These are phyloP conservation scores for Fraxinus anomala DNA, from an alignment of 257 asterid genomes.

Conservation along the genomic window DNA sequence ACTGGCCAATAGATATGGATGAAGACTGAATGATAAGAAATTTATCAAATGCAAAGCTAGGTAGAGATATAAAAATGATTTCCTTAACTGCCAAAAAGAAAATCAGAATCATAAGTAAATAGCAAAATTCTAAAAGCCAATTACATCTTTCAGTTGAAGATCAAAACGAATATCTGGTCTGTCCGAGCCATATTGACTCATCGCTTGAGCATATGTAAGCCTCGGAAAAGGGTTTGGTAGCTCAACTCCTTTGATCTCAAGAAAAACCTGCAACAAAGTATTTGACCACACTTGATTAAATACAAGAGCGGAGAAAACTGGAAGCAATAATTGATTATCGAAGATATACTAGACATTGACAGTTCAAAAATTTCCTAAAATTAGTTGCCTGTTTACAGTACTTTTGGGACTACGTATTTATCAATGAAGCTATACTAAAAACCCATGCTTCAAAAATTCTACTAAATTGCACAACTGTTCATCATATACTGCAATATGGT, in stretches of 20 bases:
- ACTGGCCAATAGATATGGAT: neutral
- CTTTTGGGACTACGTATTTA: neutral
- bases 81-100: conserved; percentile 12
- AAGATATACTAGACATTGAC: neutral
- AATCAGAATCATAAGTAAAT: conserved; percentile 16
- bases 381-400: neutral
- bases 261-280: conserved; percentile 64
- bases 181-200: conserved; percentile 89
- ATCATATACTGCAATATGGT: neutral
- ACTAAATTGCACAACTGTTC: neutral
- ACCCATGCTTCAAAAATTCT: neutral
- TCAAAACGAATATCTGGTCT: conserved; percentile 87
- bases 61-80: neutral
- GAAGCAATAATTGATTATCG: neutral
- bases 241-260: conserved; percentile 78
- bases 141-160: conserved; percentile 78
- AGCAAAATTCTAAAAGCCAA: conserved; percentile 21
- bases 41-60: neutral
- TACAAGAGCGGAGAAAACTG: conserved; percentile 2
- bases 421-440: neutral
- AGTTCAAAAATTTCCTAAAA: neutral
- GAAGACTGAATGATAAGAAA: neutral
- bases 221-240: conserved; percentile 91
- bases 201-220: conserved; percentile 89
- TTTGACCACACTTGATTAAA: conserved; percentile 22